A percentile compares a stretch with the other conserved stretches of the same genome.
phyloP scores from a whole-genome alignment of 1,284 basidiomycete species.

The Rhodotorula sp. region DNA sequence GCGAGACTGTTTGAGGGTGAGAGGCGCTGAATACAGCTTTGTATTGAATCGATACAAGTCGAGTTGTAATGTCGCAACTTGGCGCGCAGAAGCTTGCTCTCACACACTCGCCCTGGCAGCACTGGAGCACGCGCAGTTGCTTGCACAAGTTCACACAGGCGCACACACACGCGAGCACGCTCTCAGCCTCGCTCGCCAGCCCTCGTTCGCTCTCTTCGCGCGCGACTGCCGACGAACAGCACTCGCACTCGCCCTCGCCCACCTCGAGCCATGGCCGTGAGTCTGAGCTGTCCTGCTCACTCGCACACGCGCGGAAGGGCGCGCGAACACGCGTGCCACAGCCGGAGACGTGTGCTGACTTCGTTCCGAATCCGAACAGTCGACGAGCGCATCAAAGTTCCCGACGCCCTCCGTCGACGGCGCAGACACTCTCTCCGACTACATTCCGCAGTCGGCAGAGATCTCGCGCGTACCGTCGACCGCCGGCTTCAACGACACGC shows the following conservation, averaged over 20 bases:
- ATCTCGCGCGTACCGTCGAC: constrained; percentile 31
- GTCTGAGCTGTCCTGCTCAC: neutral
- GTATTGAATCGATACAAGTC: too few relatives aligned
- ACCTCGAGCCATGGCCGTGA: constrained; percentile 4
- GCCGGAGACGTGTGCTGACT: neutral
- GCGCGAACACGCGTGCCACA: neutral
- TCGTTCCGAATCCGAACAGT: neutral
- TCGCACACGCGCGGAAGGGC: neutral
- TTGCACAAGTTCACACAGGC: too few relatives aligned
- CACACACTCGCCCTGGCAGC: too few relatives aligned
- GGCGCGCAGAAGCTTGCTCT: too few relatives aligned
- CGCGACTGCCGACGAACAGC: neutral
- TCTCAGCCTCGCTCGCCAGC: neutral
- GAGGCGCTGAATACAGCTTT: too few relatives aligned
- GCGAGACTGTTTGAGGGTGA: too few relatives aligned
- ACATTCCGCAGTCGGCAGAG: constrained; percentile 38
- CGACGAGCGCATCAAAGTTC: constrained; percentile 2
- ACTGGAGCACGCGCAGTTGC: too few relatives aligned
- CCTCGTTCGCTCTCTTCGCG: too few relatives aligned
- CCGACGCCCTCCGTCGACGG: constrained; percentile 1
- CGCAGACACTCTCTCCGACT: constrained; percentile 33
- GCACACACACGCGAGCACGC: neutral
- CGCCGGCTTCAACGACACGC: constrained; percentile 2
- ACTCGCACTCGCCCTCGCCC: neutral
- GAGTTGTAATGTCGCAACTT: too few relatives aligned